Percentiles rank a stretch among this genome's conserved stretches.
Conservation (phyloP, 2,329 filamentous ascomycete species). For the Hypoxylon rubiginosum region DNA sequence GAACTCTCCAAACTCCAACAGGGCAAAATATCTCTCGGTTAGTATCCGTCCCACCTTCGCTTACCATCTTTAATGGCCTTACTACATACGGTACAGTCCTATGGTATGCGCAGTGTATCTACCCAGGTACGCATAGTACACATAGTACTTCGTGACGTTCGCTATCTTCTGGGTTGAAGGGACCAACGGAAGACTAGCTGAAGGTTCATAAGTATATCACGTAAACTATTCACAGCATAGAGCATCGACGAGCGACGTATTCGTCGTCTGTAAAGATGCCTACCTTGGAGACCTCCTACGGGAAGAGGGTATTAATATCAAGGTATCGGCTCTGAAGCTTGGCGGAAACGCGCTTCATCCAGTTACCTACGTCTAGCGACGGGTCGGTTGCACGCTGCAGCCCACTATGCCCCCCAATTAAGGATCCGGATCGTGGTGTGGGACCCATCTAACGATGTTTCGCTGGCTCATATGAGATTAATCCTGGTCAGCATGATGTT, state of each 20-base stretch:
- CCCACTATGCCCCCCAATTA: conserved; percentile 31
- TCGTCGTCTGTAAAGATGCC: not conserved
- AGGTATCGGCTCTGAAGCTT: conserved; percentile 12
- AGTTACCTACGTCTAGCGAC: conserved; percentile 16
- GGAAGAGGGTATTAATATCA: conserved; percentile 1
- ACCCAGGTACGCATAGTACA: too few species aligned
- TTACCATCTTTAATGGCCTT: conserved; percentile 22
- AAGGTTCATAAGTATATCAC: not conserved
- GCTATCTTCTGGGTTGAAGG: not conserved
- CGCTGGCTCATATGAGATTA: conserved; percentile 38
- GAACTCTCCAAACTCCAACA: conserved; percentile 20
- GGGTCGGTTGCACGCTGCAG: conserved; percentile 32
- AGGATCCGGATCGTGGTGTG: conserved; percentile 30
- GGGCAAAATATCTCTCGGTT: conserved; percentile 21
- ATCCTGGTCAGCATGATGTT: conserved; percentile 39
- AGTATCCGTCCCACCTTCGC: conserved; percentile 34
- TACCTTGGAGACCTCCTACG: not conserved
- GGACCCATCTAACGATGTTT: conserved; percentile 30
- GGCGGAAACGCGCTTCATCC: conserved; percentile 15
- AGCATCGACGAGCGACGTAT: not conserved
- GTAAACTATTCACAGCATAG: not conserved
- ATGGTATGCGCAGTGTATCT: not conserved
- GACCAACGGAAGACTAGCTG: not conserved
- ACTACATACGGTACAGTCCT: conserved; percentile 1
- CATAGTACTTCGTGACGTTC: not conserved